Percentiles rank a stretch among this genome's conserved stretches.
phyloP scores from a whole-genome alignment of 129 eudicot genomes.

The Chrysanthemum makinoi region DNA sequence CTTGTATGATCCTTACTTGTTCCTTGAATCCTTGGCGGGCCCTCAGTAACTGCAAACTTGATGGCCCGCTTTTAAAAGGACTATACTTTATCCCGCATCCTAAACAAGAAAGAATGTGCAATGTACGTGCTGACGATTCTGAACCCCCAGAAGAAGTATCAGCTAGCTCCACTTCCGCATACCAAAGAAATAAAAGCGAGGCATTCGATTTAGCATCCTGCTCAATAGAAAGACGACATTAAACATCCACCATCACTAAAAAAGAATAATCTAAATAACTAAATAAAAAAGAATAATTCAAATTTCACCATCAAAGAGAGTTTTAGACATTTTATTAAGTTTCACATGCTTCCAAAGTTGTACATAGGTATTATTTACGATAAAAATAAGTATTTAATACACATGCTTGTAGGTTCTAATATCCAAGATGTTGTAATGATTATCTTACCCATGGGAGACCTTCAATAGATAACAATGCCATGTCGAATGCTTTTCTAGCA shows the following conservation, averaged over 20 bases:
- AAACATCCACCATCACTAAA: too few relatives aligned
- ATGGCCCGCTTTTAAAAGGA: constrained; percentile 71
- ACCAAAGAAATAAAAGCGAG: constrained; percentile 74
- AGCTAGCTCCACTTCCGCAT: constrained; percentile 78
- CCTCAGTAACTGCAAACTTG: constrained; percentile 70
- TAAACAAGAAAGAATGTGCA: constrained; percentile 78
- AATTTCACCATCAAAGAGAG: too few relatives aligned
- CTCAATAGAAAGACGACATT: constrained; percentile 4
- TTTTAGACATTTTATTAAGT: neutral
- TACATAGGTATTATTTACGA: neutral
- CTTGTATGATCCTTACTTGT: constrained; percentile 49
- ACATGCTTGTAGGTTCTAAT: neutral
- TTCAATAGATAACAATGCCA: constrained; percentile 81
- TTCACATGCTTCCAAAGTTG: neutral
- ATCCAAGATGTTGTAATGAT: neutral
- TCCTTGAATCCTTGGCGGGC: constrained; percentile 97
- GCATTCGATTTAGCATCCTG: constrained; percentile 71
- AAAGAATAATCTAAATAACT: too few relatives aligned
- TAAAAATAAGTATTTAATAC: too few relatives aligned
- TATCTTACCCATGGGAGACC: constrained; percentile 63
- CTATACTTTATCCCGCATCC: constrained; percentile 77
- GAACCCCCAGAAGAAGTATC: constrained; percentile 33
- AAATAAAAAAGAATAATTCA: too few relatives aligned
- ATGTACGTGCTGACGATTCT: constrained; percentile 60
- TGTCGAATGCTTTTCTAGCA: constrained; percentile 92